Base-by-base conservation (phyloP, 1,139 yeast genomes). In the Meyerozyma athensensis region DNA sequence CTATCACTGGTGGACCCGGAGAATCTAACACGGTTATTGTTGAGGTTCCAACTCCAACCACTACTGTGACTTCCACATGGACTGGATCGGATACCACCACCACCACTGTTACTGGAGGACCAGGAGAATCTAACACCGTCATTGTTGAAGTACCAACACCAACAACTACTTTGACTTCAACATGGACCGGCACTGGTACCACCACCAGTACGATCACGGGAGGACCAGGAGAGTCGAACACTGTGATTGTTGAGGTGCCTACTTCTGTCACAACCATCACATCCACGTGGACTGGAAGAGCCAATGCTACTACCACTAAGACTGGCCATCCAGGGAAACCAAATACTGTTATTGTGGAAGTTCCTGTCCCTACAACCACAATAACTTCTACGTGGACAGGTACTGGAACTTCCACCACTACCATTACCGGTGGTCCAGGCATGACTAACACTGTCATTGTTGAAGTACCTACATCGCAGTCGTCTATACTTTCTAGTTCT, bases 11-110 rank as follows among this genome's bases (percentile, higher is more conserved):
- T 7, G 14, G 38, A 4, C 43, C 45, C 2, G 49, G 49, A 17
- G 44, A 24, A n/a, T n/a, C n/a, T n/a, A 9, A 43, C 47, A n/a
- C n/a, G n/a, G n/a, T n/a, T n/a, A 40, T 9, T 16, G 19, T 35
- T 37, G 12, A 19, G 24, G 3, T 26, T 26, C 33, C 50, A 3
- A 35, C 40, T 14, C 43, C 41, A 14, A 43, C 45, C 5, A 36
- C 37, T 3, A 49, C 56, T 7, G 17, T 36, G 6, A 52, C 53
- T 5, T 7, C 35, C 7, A 37, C 47, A 3, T 45, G 50, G 45
- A 33, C 44, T 12, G 46, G 45, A 7, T 19, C 38, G 4, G 26
- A 2, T 3, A 42, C 49, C 5, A 26, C 43, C 1, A 39, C 49
- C 4, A 23, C 33, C 3, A 40, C 43, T 1, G 23, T 31, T 4